phyloP scores from a whole-genome alignment of 352 stramenopile genomes.

The Globisporangium nagaii region DNA sequence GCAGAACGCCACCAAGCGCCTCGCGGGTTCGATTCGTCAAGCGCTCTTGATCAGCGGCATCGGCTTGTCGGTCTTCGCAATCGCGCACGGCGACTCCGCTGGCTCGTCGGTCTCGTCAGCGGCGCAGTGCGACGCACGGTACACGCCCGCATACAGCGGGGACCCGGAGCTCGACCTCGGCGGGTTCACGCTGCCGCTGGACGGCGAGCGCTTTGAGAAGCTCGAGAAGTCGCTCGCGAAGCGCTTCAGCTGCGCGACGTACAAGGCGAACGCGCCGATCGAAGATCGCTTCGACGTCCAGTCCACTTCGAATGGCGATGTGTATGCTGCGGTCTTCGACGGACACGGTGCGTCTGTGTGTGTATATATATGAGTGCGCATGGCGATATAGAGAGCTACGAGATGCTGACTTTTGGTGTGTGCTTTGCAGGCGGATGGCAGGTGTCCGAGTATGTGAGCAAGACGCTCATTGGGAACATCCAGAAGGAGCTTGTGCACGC shows the following conservation, averaged over 20 bases:
- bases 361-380: not conserved
- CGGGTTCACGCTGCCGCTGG: constrained; percentile 46
- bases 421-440: constrained; percentile 81
- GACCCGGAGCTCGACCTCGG: constrained; percentile 24
- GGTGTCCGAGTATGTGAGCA: constrained; percentile 84
- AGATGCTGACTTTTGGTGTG: too few relatives aligned
- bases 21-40: constrained; percentile 23
- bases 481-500: constrained; percentile 58
- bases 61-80: constrained; percentile 38
- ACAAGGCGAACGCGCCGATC: constrained; percentile 66
- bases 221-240: constrained; percentile 40
- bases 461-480: constrained; percentile 78
- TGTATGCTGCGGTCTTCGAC: constrained; percentile 87
- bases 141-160: constrained; percentile 23
- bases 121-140: constrained; percentile 52
- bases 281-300: constrained; percentile 85
- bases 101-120: constrained; percentile 11
- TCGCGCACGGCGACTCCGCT: constrained; percentile 26
- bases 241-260: constrained; percentile 50
- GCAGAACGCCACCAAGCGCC: not conserved
- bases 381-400: too few relatives aligned
- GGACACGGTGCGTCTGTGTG: constrained; percentile 66
- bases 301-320: constrained; percentile 54
- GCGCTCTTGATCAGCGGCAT: constrained; percentile 43
- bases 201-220: constrained; percentile 40